Conservation (phyloP, 2,329 filamentous ascomycete genomes). For the Fusarium sp. region DNA sequence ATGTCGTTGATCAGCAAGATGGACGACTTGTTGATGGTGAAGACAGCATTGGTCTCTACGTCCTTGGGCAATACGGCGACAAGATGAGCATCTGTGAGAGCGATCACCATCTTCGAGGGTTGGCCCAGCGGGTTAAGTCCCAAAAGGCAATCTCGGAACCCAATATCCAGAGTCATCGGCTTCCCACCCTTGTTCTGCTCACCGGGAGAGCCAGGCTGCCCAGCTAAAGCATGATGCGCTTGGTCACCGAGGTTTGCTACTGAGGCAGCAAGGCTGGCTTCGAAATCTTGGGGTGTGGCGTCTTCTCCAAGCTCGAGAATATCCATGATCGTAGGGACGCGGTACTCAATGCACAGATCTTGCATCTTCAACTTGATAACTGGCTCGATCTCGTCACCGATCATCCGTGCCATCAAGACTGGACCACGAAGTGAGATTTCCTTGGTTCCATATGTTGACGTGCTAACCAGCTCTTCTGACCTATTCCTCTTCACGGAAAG, state of each 20-base stretch:
- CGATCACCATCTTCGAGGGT: slow-evolving; percentile 80
- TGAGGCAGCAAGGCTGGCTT: slow-evolving; percentile 80
- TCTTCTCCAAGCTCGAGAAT: slow-evolving; percentile 77
- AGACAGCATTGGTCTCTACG: slow-evolving; percentile 69
- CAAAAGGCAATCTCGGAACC: slow-evolving; percentile 82
- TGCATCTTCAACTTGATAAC: slow-evolving; percentile 88
- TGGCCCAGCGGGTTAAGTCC: slow-evolving; percentile 85
- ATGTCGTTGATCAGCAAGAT: slow-evolving; percentile 85
- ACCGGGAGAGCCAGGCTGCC: slow-evolving; percentile 41
- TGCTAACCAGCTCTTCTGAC: slow-evolving; percentile 77
- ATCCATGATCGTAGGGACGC: slow-evolving; percentile 84
- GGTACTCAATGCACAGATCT: slow-evolving; percentile 89
- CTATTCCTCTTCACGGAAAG: slow-evolving; percentile 73
- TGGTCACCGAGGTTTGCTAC: slow-evolving; percentile 80
- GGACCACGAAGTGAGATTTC: slow-evolving; percentile 47
- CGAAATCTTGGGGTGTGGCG: slow-evolving; percentile 77
- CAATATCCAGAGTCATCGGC: slow-evolving; percentile 77
- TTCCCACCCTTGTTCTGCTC: slow-evolving; percentile 56
- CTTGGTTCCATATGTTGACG: slow-evolving; percentile 48
- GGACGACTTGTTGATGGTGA: slow-evolving; percentile 83
- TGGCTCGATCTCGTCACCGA: slow-evolving; percentile 94
- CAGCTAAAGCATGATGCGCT: slow-evolving; percentile 61
- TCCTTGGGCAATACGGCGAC: slow-evolving; percentile 74
- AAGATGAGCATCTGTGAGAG: slow-evolving; percentile 81
- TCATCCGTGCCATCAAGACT: slow-evolving; percentile 87